These are phyloP conservation scores for Nothophoma quercina DNA, from an alignment of 2,329 filamentous ascomycete genomes.

Conservation along the genomic window DNA sequence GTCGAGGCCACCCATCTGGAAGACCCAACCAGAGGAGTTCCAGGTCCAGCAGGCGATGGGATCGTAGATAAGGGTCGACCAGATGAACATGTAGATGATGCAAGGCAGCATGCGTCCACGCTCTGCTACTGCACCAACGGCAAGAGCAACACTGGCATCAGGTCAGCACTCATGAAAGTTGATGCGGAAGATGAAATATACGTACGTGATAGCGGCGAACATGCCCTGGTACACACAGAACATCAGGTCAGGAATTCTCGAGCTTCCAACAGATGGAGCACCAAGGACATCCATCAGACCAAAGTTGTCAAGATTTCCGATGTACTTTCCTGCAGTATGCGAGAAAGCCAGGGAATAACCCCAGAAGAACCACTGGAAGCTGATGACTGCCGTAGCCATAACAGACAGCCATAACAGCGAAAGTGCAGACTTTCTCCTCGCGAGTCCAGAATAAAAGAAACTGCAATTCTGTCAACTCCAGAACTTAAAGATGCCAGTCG, in stretches of 20 bases:
- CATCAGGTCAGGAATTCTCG: conserved; percentile 79
- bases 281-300: conserved; percentile 79
- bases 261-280: conserved; percentile 75
- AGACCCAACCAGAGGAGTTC: conserved; percentile 84
- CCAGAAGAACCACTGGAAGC: conserved; percentile 97
- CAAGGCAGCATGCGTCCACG: conserved; percentile 87
- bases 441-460: conserved; percentile 93
- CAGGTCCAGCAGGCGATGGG: conserved; percentile 96
- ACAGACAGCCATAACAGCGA: conserved; percentile 86
- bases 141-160: conserved; percentile 73
- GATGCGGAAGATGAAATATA: conserved; percentile 15
- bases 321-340: conserved; percentile 75
- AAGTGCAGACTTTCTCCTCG: conserved; percentile 86
- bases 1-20: conserved; percentile 80
- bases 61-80: conserved; percentile 89
- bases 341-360: conserved; percentile 86
- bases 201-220: conserved; percentile 87
- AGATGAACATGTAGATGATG: conserved; percentile 92
- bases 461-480: conserved; percentile 48
- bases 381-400: conserved; percentile 79
- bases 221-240: conserved; percentile 89
- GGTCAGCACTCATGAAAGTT: conserved; percentile 5
- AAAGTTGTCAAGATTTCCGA: conserved; percentile 81
- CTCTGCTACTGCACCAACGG: conserved; percentile 84
- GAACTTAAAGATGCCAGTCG: neutral